Evolutionary conservation across 1,284 basidiomycete genomes (phyloP), one percentile per base, ranked within the genome.

Genomic region (Trametes versicolor): DNA sequence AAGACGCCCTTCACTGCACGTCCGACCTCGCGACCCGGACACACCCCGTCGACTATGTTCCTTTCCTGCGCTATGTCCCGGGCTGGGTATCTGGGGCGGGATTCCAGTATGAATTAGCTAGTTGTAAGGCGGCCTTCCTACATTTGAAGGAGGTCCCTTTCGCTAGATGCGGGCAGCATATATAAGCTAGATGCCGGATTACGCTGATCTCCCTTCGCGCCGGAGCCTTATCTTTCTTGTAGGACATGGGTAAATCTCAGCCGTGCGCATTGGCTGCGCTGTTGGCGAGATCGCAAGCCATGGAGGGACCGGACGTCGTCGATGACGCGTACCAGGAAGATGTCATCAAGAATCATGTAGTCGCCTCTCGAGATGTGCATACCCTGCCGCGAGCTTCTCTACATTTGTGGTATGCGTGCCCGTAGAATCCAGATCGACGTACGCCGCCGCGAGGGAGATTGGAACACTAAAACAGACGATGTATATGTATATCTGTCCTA

Each of bases 21-120:
- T 49, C n/a, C 48, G 19, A 64, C 6, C 17, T 12, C 15, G 36
- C 23, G 37, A 15, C 32, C 2, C 63, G 58, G 13, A 64, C 62
- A 2, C 51, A 15, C 55, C 56, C 47, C 47, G 56, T 72, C 17
- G 60, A 70, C 9, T 69, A 48, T 12, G 53, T 69, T 2, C 65
- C 69, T 1, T 54, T 66, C 37, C 51, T 69, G 15, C 43, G 60
- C 6, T 57, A 70, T 39, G 27, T 69, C 0, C 68, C 69, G 1
- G 21, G 48, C 4, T 71, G 63, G 68, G 21, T 65, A 9, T 66
- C 69, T 7, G 67, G 67, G 2, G 54, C 65, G 1, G 36, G 37
- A 3, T 49, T 45, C 3, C 8, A 27, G 27, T 4, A 17, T 0
- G 10, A 13, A 2, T 29, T 53, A 7, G 41, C 47, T 21, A 37